These are phyloP conservation scores for Allomyces macrogynus DNA, from an alignment of 192 early-diverging fungal species.

Conservation along the genomic window DNA sequence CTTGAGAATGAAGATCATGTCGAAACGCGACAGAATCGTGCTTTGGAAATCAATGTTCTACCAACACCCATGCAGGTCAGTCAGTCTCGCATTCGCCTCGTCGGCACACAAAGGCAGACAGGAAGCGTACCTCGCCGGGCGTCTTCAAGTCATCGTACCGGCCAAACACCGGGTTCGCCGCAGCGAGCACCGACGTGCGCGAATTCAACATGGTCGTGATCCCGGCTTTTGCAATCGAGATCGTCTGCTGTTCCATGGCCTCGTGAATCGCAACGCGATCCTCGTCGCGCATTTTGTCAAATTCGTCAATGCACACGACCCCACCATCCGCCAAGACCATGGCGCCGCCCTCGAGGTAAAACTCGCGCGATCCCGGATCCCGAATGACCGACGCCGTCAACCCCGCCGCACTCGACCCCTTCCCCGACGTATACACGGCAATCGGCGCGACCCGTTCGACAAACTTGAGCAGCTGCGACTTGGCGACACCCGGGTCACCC, in stretches of 20 bases:
- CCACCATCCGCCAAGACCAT: conserved; percentile 98
- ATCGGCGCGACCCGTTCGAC: conserved; percentile 92
- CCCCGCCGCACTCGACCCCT: conserved; percentile 95
- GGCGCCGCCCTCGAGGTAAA: conserved; percentile 93
- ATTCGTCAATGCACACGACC: conserved; percentile 99
- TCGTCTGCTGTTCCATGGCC: conserved; percentile 99
- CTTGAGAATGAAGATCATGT: conserved; percentile 97
- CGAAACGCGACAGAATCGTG: conserved; percentile 97
- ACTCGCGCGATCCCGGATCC: conserved; percentile 81
- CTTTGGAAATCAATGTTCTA: conserved; percentile 99
- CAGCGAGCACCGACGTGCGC: conserved; percentile 86
- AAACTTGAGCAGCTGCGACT: conserved; percentile 96
- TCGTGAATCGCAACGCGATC: conserved; percentile 99
- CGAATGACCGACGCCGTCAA: conserved; percentile 93
- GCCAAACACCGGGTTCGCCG: conserved; percentile 95
- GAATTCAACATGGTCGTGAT: conserved; percentile 98
- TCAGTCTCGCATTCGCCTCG: not conserved
- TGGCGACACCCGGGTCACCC: conserved; percentile 97
- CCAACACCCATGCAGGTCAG: not conserved
- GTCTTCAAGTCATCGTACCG: conserved; percentile 96
- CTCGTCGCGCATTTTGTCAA: conserved; percentile 99
- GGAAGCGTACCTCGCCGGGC: conserved; percentile 56
- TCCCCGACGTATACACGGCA: conserved; percentile 97
- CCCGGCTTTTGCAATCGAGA: conserved; percentile 98
- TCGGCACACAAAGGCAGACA: not conserved